phyloP scores from a whole-genome alignment of 176 grass and related monocot species.

The Oryza meridionalis region DNA sequence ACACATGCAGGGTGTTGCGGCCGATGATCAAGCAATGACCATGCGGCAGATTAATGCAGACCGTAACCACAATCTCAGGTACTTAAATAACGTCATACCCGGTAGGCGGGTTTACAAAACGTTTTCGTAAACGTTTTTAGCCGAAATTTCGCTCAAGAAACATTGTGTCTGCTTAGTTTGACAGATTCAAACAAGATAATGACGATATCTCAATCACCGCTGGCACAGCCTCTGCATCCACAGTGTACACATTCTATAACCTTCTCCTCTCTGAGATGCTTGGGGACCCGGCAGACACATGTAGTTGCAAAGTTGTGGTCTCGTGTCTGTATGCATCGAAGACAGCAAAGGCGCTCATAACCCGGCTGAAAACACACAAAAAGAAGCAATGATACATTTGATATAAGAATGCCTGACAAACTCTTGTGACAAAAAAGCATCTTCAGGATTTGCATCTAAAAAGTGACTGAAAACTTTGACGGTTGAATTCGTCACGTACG shows the following conservation, averaged over 20 bases:
- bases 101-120: not conserved
- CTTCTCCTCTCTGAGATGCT: conserved; percentile 79
- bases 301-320: conserved; percentile 85
- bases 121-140: not conserved
- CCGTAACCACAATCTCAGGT: not conserved
- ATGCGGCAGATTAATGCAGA: not conserved
- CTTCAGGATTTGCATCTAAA: not conserved
- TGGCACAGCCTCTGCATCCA: conserved; percentile 69
- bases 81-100: not conserved
- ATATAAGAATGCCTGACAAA: not conserved
- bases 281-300: conserved; percentile 78
- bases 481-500: not conserved
- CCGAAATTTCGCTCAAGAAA: not conserved
- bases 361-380: conserved; percentile 45
- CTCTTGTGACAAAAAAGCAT: not conserved
- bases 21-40: not conserved
- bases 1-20: no score
- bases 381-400: not conserved
- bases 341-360: conserved; percentile 84
- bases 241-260: conserved; percentile 86
- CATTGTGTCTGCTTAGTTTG: not conserved
- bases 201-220: conserved; percentile 60
- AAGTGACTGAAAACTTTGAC: not conserved
- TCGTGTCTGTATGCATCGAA: conserved; percentile 77
- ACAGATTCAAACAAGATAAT: conserved; percentile 16